Base-by-base conservation (phyloP, 176 grass and related monocot species). In the Lolium multiflorum region DNA sequence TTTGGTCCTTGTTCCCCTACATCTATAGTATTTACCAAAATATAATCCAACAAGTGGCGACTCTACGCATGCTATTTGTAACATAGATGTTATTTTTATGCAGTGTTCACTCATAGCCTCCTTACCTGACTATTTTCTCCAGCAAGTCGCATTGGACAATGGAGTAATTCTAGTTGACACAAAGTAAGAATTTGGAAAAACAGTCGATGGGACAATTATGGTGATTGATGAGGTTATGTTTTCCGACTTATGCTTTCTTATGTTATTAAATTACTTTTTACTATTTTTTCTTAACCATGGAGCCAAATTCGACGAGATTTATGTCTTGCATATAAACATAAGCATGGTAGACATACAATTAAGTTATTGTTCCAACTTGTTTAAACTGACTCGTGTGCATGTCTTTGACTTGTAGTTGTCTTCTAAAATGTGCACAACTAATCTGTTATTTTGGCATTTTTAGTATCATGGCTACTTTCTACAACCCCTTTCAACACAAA, bases 181-280 rank as follows among this genome's bases (percentile, higher is more conserved):
- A 70, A 98, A 96, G 71, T 98, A 98, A 88, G 96, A 98, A 80
- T 98, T 98, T 59, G 93, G 96, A 56, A 98, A 98, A 84, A 79
- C 89, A 88, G 58, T 60, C 81, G 93, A 96, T 81, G 96, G 96
- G 63, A 92, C 88, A 55, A 91, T 98, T 22, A 56, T 98, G 84
- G 90, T 96, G 80, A 91, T 98, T 67, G 93, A 98, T 88, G 96
- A 98, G 96, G 96, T 98, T 71, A n/a, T 39, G 37, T 58, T 82
- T 47, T 83, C 22, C 84, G 4, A 80, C 59, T 89, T 37, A 60
- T 81, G 35, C 24, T 79, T 77, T 84, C 52, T 2, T 77, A 18
- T 65, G 37, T 73, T 78, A n/a, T 52, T n/a, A 24, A 77, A 26
- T 56, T 44, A 13, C 3, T 9, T 64, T 71, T 70, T 14, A 21